Evolutionary conservation across 2,329 filamentous ascomycete species (phyloP).

Genomic region (Helotiales sp.): DNA sequence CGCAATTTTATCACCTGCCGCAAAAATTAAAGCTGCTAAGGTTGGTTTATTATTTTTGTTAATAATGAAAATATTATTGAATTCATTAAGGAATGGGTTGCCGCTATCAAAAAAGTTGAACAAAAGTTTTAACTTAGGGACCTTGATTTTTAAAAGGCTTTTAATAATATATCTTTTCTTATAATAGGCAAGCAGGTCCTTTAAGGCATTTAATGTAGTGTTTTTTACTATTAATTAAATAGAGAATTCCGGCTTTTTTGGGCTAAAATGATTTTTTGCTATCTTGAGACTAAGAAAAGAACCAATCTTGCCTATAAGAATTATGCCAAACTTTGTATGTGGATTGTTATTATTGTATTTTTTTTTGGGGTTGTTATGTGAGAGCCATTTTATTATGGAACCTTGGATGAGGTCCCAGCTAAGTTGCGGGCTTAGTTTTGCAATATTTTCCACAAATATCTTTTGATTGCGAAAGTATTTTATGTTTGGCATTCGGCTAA

Average conservation of each 20-base stretch:
- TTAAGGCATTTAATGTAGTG: not conserved
- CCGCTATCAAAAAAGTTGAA: slow-evolving; percentile 12
- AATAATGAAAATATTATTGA: slow-evolving; percentile 1
- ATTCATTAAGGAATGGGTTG: slow-evolving; percentile 14
- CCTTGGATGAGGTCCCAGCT: not conserved
- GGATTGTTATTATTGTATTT: not conserved
- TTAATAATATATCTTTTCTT: not conserved
- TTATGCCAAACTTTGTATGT: not conserved
- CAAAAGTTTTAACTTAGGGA: slow-evolving; percentile 12
- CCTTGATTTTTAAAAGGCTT: slow-evolving; percentile 2
- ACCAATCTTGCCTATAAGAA: not conserved
- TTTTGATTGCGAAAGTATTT: not conserved
- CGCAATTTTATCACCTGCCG: slow-evolving; percentile 3
- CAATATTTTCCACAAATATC: not conserved
- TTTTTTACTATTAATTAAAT: not conserved
- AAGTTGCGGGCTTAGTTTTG: not conserved
- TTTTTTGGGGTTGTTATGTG: not conserved
- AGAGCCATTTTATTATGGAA: not conserved
- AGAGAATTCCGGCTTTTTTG: not conserved
- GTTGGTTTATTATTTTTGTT: slow-evolving; percentile 1
- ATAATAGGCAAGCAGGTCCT: not conserved
- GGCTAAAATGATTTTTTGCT: not conserved
- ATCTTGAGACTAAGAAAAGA: not conserved
- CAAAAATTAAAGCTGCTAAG: not conserved
- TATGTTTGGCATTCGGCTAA: not conserved